Conservation (phyloP, 163 green algal genomes). For the Scenedesmus sp. region DNA sequence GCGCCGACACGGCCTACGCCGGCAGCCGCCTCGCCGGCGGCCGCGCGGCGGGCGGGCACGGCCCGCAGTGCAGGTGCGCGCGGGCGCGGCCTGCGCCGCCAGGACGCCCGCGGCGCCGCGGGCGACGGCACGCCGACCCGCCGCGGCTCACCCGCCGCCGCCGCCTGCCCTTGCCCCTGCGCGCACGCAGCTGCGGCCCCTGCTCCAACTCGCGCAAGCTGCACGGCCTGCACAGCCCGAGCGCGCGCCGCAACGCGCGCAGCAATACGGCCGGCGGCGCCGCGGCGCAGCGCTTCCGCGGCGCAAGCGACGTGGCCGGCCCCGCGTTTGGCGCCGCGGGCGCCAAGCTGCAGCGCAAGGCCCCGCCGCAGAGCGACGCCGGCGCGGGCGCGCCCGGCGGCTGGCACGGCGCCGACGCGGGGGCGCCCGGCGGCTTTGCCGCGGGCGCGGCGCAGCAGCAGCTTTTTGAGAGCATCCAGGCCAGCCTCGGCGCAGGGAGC, state of each 20-base stretch:
- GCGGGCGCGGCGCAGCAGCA: too few relatives aligned
- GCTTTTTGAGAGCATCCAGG: background rate
- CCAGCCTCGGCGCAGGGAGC: background rate
- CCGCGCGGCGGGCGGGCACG: slow-evolving; percentile 2
- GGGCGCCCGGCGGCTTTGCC: too few relatives aligned
- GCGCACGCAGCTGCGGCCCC: slow-evolving; percentile 18
- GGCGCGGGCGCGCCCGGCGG: background rate
- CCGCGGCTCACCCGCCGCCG: too few relatives aligned
- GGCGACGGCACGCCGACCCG: too few relatives aligned
- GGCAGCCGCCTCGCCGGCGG: background rate
- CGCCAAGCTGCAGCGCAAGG: background rate
- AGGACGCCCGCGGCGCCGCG: too few relatives aligned
- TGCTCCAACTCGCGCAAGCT: slow-evolving; percentile 20
- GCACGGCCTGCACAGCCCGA: slow-evolving; percentile 12
- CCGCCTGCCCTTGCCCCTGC: too few relatives aligned
- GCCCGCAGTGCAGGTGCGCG: slow-evolving; percentile 19
- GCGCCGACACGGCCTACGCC: background rate
- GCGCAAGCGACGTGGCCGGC: background rate
- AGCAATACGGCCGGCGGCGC: background rate
- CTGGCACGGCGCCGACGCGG: background rate
- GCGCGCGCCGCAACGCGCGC: slow-evolving; percentile 1
- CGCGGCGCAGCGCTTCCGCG: background rate
- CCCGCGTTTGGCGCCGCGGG: background rate
- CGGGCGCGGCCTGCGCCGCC: too few relatives aligned
- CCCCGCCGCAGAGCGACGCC: background rate